A percentile compares a stretch with the other conserved stretches of the same genome.
Conservation (phyloP, 1,284 basidiomycete genomes). For the Bjerkandera adusta region DNA sequence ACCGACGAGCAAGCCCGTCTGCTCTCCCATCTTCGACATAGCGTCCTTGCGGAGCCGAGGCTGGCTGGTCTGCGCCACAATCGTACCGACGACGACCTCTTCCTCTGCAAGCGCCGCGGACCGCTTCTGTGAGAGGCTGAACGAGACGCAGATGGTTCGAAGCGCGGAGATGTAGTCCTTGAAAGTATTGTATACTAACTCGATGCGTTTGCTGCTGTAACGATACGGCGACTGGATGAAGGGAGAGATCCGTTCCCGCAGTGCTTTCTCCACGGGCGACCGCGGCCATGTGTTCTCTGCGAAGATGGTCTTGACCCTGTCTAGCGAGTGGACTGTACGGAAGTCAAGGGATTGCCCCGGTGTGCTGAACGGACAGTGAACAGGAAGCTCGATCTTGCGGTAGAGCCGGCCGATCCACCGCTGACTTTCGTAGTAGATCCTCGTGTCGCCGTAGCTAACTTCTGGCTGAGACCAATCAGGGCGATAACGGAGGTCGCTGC, state of each 20-base stretch:
- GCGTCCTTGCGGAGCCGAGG: slow-evolving; percentile 20
- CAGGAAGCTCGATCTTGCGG: slow-evolving; percentile 46
- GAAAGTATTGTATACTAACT: slow-evolving; percentile 9
- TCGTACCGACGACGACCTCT: slow-evolving; percentile 29
- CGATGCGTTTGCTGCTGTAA: not conserved
- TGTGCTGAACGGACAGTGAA: slow-evolving; percentile 18
- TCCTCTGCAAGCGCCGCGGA: slow-evolving; percentile 23
- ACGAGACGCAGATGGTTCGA: slow-evolving; percentile 19
- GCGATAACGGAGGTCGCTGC: slow-evolving; percentile 50
- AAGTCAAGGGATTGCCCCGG: not conserved
- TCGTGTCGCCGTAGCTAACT: slow-evolving; percentile 2
- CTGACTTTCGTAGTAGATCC: slow-evolving; percentile 41
- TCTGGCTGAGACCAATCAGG: slow-evolving; percentile 55
- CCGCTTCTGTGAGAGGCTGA: slow-evolving; percentile 14
- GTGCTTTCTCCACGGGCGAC: not conserved
- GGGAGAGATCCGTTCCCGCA: not conserved
- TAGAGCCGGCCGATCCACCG: slow-evolving; percentile 52
- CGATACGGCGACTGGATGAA: not conserved
- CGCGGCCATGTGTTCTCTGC: too few relatives aligned
- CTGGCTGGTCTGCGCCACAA: slow-evolving; percentile 24
- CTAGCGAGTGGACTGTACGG: not conserved
- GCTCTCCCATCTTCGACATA: slow-evolving; percentile 24
- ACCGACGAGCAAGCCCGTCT: slow-evolving; percentile 19
- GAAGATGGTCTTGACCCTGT: slow-evolving; percentile 1
- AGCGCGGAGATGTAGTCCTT: slow-evolving; percentile 20